Conservation (phyloP, 257 asterid genomes). For the Galeopsis tetrahit region DNA sequence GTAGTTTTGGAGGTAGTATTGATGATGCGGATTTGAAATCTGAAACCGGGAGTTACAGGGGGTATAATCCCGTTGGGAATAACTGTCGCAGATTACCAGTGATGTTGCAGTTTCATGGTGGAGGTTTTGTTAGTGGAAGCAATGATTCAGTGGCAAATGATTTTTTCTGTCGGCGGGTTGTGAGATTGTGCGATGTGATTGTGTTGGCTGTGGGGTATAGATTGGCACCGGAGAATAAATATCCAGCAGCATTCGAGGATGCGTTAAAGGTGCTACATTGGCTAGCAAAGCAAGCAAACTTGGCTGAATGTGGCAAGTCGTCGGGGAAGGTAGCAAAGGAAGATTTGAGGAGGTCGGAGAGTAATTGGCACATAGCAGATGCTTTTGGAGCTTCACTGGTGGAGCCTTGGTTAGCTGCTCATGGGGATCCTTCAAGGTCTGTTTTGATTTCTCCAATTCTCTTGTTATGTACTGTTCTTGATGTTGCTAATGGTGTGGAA, state of each 20-base stretch:
- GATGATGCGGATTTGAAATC: slow-evolving; percentile 53
- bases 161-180: slow-evolving; percentile 80
- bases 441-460: slow-evolving; percentile 29
- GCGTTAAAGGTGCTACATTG: slow-evolving; percentile 88
- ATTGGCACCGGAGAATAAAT: slow-evolving; percentile 84
- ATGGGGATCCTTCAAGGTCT: slow-evolving; percentile 89
- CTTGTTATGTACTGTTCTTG: slow-evolving; percentile 23
- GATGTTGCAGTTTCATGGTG: slow-evolving; percentile 90
- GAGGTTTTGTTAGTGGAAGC: slow-evolving; percentile 91
- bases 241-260: slow-evolving; percentile 90
- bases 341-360: slow-evolving; percentile 65
- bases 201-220: slow-evolving; percentile 92
- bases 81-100: slow-evolving; percentile 64
- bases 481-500: slow-evolving; percentile 13
- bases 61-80: slow-evolving; percentile 66
- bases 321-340: slow-evolving; percentile 54
- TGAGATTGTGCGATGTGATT: slow-evolving; percentile 80
- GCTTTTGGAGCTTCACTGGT: slow-evolving; percentile 86
- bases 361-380: slow-evolving; percentile 63
- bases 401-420: slow-evolving; percentile 95
- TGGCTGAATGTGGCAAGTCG: slow-evolving; percentile 85
- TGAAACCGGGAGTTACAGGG: slow-evolving; percentile 63
- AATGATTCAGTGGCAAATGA: slow-evolving; percentile 84
- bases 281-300: slow-evolving; percentile 89
- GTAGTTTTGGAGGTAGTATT: slow-evolving; percentile 54